Evolutionary conservation across 495 filamentous ascomycete species (phyloP).

Genomic region (Daldinia loculata): DNA sequence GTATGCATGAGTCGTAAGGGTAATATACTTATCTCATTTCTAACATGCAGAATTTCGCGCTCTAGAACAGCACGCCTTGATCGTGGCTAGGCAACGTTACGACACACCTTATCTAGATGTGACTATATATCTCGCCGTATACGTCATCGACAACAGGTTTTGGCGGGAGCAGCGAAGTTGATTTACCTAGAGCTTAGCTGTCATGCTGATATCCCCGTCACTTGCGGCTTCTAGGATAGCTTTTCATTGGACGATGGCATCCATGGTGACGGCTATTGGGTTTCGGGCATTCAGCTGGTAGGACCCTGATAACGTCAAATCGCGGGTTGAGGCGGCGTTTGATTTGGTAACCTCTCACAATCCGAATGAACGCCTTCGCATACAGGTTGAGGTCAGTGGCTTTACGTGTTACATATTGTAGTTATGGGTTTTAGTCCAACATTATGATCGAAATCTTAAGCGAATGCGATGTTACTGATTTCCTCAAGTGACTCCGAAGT

Average conservation of each 20-base stretch:
- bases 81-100: slow-evolving; percentile 24
- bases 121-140: slow-evolving; percentile 4
- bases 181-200: slow-evolving; percentile 27
- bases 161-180: slow-evolving; percentile 10
- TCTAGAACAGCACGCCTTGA: not conserved
- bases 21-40: slow-evolving; percentile 4
- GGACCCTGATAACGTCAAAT: slow-evolving; percentile 17
- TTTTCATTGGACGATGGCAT: slow-evolving; percentile 22
- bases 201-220: slow-evolving; percentile 25
- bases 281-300: not conserved
- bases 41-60: not conserved
- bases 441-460: not conserved
- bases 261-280: slow-evolving; percentile 33
- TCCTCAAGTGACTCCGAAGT: slow-evolving; percentile 8
- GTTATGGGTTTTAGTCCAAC: not conserved
- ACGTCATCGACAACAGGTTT: slow-evolving; percentile 22
- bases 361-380: slow-evolving; percentile 12
- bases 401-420: slow-evolving; percentile 14
- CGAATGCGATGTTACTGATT: slow-evolving; percentile 2
- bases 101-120: slow-evolving; percentile 21
- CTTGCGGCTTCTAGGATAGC: slow-evolving; percentile 15
- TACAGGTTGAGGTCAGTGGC: slow-evolving; percentile 15
- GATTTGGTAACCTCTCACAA: slow-evolving; percentile 3
- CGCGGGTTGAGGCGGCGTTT: slow-evolving; percentile 31
- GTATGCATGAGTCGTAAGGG: not conserved